Evolutionary conservation across 208 protist species (phyloP).

Genomic region (Porcisia deanei): DNA sequence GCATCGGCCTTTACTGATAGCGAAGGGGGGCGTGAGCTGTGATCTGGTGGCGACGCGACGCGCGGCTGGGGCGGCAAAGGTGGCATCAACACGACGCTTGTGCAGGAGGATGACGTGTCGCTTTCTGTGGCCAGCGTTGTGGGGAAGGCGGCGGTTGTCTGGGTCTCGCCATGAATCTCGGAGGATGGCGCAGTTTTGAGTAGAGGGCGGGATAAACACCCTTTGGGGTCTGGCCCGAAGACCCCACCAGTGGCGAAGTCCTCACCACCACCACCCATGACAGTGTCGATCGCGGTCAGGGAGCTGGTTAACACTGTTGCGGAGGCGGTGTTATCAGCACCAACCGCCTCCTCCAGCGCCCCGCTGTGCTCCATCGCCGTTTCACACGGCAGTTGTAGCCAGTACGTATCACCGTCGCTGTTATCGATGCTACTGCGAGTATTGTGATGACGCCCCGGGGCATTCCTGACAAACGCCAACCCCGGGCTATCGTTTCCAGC

Average conservation of each 20-base stretch:
- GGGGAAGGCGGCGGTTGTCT: conserved; percentile 11
- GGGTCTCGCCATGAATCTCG: conserved; percentile 22
- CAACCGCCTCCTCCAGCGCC: conserved; percentile 12
- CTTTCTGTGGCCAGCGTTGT: conserved; percentile 6
- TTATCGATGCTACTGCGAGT: neutral
- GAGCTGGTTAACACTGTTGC: neutral
- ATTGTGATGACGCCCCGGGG: neutral
- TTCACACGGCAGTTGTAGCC: neutral
- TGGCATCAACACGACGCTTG: conserved; percentile 24
- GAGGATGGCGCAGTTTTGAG: neutral
- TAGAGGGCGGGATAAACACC: neutral
- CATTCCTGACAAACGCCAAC: neutral
- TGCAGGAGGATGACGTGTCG: conserved; percentile 14
- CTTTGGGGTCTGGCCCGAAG: neutral
- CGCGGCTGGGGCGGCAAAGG: conserved; percentile 32
- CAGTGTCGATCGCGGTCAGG: conserved; percentile 1
- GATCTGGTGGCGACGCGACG: neutral
- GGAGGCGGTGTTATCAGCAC: neutral
- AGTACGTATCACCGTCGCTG: neutral
- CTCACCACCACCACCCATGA: neutral
- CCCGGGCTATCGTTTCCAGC: neutral
- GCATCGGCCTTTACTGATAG: neutral
- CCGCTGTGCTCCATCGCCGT: conserved; percentile 8
- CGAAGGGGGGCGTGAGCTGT: neutral
- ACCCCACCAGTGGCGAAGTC: neutral